Evolutionary conservation across 2,329 filamentous ascomycete species (phyloP).

Genomic region (Colletotrichum limetticola): DNA sequence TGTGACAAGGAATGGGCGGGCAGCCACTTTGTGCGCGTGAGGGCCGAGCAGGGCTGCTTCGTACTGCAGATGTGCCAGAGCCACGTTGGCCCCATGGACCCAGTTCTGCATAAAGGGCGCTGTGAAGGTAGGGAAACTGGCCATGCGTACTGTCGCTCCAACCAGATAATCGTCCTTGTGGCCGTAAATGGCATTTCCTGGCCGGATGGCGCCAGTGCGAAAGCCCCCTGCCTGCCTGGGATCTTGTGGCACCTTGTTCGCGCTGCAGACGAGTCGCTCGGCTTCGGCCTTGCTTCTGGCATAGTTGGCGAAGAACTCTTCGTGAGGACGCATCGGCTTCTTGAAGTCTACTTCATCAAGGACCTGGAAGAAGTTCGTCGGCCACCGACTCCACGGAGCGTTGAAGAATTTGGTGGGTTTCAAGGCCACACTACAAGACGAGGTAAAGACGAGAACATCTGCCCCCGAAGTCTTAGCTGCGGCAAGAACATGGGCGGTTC

Average conservation of each 20-base stretch:
- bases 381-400: slow-evolving; percentile 53
- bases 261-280: slow-evolving; percentile 60
- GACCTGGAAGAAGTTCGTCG: slow-evolving; percentile 55
- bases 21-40: slow-evolving; percentile 49
- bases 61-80: slow-evolving; percentile 63
- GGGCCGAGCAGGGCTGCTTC: slow-evolving; percentile 59
- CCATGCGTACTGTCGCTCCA: slow-evolving; percentile 49
- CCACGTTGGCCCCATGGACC: slow-evolving; percentile 62
- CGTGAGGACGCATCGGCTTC: slow-evolving; percentile 49
- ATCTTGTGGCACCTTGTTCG: slow-evolving; percentile 44
- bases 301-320: slow-evolving; percentile 61
- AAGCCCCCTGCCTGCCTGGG: slow-evolving; percentile 46
- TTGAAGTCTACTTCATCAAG: slow-evolving; percentile 57
- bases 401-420: slow-evolving; percentile 54
- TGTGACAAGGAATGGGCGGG: slow-evolving; percentile 61
- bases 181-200: slow-evolving; percentile 64
- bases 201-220: slow-evolving; percentile 64
- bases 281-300: slow-evolving; percentile 61
- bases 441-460: slow-evolving; percentile 63
- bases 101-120: slow-evolving; percentile 59
- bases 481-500: slow-evolving; percentile 59
- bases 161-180: slow-evolving; percentile 55
- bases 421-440: slow-evolving; percentile 56
- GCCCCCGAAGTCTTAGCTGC: slow-evolving; percentile 58
- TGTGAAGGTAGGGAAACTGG: slow-evolving; percentile 55